Conservation (phyloP, 2,329 filamentous ascomycete genomes). For the Fusarium subtropicale region DNA sequence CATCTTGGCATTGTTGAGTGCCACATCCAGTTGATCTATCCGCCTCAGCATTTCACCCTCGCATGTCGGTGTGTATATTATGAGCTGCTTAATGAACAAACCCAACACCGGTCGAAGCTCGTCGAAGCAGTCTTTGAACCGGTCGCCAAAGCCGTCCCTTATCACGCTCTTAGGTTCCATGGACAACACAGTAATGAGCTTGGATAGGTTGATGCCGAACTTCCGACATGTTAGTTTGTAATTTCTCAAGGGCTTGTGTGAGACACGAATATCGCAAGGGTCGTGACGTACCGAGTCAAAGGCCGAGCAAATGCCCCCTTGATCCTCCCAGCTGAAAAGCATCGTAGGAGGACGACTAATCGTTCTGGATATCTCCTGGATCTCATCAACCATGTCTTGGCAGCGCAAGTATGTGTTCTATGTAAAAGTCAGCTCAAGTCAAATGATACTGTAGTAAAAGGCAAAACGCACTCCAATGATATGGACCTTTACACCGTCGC, state of each 20-base stretch:
- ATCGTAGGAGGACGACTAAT: neutral
- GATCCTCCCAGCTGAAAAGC: slow-evolving; percentile 15
- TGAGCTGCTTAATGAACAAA: slow-evolving; percentile 12
- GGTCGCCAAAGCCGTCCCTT: slow-evolving; percentile 17
- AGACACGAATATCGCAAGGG: neutral
- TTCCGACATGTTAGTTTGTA: slow-evolving; percentile 9
- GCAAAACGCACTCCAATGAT: slow-evolving; percentile 6
- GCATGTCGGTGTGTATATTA: slow-evolving; percentile 10
- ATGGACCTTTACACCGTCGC: slow-evolving; percentile 10
- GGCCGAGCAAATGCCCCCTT: slow-evolving; percentile 16
- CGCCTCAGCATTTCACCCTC: slow-evolving; percentile 23
- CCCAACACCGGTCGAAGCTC: slow-evolving; percentile 7
- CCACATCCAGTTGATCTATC: slow-evolving; percentile 20
- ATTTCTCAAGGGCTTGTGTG: neutral
- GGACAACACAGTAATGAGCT: slow-evolving; percentile 9
- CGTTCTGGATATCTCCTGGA: slow-evolving; percentile 4
- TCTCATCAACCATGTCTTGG: slow-evolving; percentile 16
- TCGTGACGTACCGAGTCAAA: slow-evolving; percentile 19
- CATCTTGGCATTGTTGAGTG: slow-evolving; percentile 1
- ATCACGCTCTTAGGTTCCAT: slow-evolving; percentile 8
- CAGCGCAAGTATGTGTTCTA: slow-evolving; percentile 32
- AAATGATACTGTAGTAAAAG: neutral
- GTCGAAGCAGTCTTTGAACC: slow-evolving; percentile 28
- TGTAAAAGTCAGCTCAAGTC: neutral
- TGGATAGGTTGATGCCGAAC: slow-evolving; percentile 25